These are phyloP conservation scores for Arctostaphylos glauca DNA, from an alignment of 148 eudicot genomes.

Conservation along the genomic window DNA sequence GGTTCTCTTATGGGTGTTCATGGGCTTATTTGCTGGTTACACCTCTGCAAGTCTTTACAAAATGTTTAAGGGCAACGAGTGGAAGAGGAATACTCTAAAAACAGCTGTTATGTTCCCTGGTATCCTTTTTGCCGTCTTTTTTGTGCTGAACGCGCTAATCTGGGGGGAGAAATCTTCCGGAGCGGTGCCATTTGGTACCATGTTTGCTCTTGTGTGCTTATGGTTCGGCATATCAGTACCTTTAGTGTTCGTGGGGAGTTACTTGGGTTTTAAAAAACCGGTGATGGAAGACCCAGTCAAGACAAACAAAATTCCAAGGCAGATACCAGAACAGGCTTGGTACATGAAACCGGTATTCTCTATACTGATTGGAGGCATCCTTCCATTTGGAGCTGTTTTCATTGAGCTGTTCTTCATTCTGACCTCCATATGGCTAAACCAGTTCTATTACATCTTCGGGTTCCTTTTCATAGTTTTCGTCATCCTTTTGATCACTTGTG, in stretches of 20 bases:
- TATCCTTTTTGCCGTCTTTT: slow-evolving; percentile 28
- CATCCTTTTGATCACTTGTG: slow-evolving; percentile 36
- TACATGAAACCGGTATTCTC: slow-evolving; percentile 38
- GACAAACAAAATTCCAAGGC: slow-evolving; percentile 44
- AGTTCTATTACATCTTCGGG: slow-evolving; percentile 45
- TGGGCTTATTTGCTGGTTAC: slow-evolving; percentile 44
- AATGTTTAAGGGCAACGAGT: slow-evolving; percentile 36
- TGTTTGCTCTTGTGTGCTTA: slow-evolving; percentile 33
- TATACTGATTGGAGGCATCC: slow-evolving; percentile 41
- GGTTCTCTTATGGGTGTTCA: slow-evolving; percentile 50
- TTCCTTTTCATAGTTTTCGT: slow-evolving; percentile 40
- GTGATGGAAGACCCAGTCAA: slow-evolving; percentile 32
- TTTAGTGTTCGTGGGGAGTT: slow-evolving; percentile 43
- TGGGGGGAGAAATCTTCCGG: slow-evolving; percentile 45
- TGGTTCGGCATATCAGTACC: slow-evolving; percentile 44
- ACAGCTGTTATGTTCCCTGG: slow-evolving; percentile 39
- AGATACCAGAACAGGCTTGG: slow-evolving; percentile 40
- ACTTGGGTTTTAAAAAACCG: slow-evolving; percentile 33
- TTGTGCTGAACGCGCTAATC: slow-evolving; percentile 36
- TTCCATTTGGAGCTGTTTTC: slow-evolving; percentile 45
- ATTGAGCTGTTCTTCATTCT: slow-evolving; percentile 43
- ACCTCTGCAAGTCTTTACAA: slow-evolving; percentile 35
- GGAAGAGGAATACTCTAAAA: slow-evolving; percentile 34
- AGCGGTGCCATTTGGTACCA: slow-evolving; percentile 41
- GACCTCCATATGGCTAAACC: slow-evolving; percentile 45